Conservation (phyloP, 2,329 filamentous ascomycete species). For the Fusarium multiceps region DNA sequence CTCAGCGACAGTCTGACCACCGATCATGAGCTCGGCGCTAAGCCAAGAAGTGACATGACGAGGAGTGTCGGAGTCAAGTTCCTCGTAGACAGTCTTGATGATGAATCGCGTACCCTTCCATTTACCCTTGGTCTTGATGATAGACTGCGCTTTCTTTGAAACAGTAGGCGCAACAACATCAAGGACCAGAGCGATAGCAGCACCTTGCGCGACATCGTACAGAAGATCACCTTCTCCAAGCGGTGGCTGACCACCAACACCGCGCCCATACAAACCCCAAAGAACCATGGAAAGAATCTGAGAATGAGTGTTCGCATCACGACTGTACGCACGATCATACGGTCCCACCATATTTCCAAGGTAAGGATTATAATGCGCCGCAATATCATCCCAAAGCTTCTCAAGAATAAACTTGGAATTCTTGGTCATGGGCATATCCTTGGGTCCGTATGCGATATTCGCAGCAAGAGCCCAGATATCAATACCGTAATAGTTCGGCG, state of each 20-base stretch:
- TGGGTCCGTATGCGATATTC: conserved; percentile 10
- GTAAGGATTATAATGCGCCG: conserved; percentile 38
- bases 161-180: conserved; percentile 53
- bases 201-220: conserved; percentile 10
- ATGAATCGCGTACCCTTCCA: conserved; percentile 52
- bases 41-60: conserved; percentile 56
- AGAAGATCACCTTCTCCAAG: conserved; percentile 14
- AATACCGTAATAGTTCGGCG: conserved; percentile 16
- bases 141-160: conserved; percentile 42
- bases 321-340: conserved; percentile 40
- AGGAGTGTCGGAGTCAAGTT: conserved; percentile 45
- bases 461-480: conserved; percentile 20
- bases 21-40: conserved; percentile 57
- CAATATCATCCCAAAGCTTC: conserved; percentile 38
- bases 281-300: conserved; percentile 19
- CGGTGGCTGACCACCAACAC: conserved; percentile 5
- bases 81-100: conserved; percentile 52
- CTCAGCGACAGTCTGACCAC: conserved; percentile 53
- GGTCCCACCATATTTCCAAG: conserved; percentile 40
- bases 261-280: conserved; percentile 13
- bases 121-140: conserved; percentile 47
- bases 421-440: conserved; percentile 21
- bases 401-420: conserved; percentile 22
- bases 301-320: conserved; percentile 37
- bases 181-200: conserved; percentile 44